A percentile compares a stretch with the other conserved stretches of the same genome.
phyloP scores from a whole-genome alignment of 177 flowering plant species.

The Tripterygium wilfordii region DNA sequence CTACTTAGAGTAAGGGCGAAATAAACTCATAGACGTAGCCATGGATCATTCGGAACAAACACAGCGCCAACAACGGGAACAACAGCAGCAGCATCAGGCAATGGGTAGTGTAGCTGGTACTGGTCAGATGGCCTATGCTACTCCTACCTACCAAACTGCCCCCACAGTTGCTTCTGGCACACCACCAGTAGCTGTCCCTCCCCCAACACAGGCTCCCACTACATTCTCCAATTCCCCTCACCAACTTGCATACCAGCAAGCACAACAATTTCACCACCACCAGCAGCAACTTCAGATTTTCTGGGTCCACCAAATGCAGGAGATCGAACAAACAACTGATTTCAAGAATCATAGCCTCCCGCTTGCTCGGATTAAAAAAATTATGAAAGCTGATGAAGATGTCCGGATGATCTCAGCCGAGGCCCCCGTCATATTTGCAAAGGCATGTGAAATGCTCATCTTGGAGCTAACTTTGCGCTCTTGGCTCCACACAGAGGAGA shows the following conservation, averaged over 20 bases:
- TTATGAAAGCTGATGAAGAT: constrained; percentile 44
- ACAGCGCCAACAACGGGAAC: constrained; percentile 15
- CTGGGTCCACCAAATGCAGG: constrained; percentile 40
- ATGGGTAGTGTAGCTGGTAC: constrained; percentile 23
- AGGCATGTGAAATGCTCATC: constrained; percentile 46
- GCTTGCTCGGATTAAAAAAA: constrained; percentile 37
- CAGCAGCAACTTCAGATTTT: constrained; percentile 39
- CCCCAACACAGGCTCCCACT: constrained; percentile 17
- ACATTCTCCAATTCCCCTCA: constrained; percentile 20
- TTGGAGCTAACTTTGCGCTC: constrained; percentile 37
- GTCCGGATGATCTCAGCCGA: constrained; percentile 41
- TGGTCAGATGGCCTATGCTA: constrained; percentile 17
- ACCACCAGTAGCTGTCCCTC: constrained; percentile 17
- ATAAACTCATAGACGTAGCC: neutral
- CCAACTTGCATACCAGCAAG: constrained; percentile 36
- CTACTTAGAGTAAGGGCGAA: constrained; percentile 1
- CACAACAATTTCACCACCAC: constrained; percentile 38
- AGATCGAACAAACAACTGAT: constrained; percentile 31
- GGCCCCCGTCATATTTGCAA: constrained; percentile 40
- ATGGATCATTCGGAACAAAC: constrained; percentile 29
- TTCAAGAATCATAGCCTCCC: constrained; percentile 42
- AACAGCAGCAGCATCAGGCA: constrained; percentile 18
- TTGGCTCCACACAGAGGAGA: constrained; percentile 42
- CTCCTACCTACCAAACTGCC: constrained; percentile 24
- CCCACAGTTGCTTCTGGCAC: constrained; percentile 23